Conservation (phyloP, 2,329 filamentous ascomycete species). For the Penicillium sclerotigenum region DNA sequence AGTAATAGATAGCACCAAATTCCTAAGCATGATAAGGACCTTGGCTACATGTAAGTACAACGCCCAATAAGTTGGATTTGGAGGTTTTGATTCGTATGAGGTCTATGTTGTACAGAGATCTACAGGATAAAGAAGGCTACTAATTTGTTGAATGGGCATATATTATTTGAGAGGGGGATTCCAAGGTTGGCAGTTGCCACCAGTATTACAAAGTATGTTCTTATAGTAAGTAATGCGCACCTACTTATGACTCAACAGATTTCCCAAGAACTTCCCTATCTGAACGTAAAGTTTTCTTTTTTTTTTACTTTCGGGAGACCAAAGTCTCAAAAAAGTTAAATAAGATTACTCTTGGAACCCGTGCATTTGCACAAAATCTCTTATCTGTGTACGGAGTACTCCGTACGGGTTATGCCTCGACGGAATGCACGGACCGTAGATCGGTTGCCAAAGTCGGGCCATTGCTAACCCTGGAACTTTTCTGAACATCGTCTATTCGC, state of each 20-base stretch:
- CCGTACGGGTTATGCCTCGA: too few relatives aligned
- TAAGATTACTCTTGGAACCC: too few relatives aligned
- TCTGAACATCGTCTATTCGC: too few relatives aligned
- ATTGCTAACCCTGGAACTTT: too few relatives aligned
- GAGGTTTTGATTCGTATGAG: background rate
- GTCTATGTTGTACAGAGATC: background rate
- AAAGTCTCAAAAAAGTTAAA: background rate
- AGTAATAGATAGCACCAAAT: background rate
- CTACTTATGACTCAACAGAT: background rate
- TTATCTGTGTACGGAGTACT: too few relatives aligned
- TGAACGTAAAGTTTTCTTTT: background rate
- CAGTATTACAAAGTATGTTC: background rate
- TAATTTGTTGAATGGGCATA: background rate
- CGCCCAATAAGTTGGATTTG: background rate
- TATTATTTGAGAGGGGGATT: background rate
- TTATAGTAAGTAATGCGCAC: background rate
- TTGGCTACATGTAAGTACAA: background rate
- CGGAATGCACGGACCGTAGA: too few relatives aligned
- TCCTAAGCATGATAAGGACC: background rate
- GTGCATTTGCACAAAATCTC: background rate
- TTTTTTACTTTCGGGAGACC: background rate
- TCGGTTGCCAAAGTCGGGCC: background rate
- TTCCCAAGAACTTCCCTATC: background rate
- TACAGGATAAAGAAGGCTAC: background rate
- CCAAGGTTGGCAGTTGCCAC: background rate